These are phyloP conservation scores for Globisporangium viniferum DNA, from an alignment of 352 stramenopile genomes.

Conservation along the genomic window DNA sequence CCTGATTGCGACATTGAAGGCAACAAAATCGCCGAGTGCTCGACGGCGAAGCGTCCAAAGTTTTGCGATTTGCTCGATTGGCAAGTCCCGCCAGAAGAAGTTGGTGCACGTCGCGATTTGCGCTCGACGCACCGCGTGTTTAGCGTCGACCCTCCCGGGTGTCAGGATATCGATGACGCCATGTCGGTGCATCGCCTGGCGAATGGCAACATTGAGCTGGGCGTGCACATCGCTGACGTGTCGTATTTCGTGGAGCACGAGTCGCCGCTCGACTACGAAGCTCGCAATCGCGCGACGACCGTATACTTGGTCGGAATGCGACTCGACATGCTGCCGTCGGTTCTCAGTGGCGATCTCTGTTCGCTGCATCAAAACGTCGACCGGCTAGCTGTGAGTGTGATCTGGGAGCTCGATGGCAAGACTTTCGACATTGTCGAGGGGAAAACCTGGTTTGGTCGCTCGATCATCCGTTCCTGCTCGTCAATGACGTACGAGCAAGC, in stretches of 20 bases:
- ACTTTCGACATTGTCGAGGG: constrained; percentile 55
- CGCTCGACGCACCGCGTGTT: constrained; percentile 75
- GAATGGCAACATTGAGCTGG: constrained; percentile 89
- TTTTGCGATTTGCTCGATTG: constrained; percentile 64
- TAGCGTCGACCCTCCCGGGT: constrained; percentile 86
- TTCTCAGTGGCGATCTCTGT: constrained; percentile 89
- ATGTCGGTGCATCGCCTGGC: constrained; percentile 78
- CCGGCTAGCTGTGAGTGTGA: constrained; percentile 87
- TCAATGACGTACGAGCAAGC: constrained; percentile 88
- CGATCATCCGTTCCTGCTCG: constrained; percentile 95
- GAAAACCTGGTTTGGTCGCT: constrained; percentile 86
- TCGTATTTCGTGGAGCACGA: constrained; percentile 97
- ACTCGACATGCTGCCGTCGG: constrained; percentile 90
- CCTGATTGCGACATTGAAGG: constrained; percentile 70
- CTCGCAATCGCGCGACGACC: constrained; percentile 86
- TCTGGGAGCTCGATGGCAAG: constrained; percentile 88
- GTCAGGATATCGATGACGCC: constrained; percentile 90
- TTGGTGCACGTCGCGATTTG: constrained; percentile 57
- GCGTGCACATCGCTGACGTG: constrained; percentile 99
- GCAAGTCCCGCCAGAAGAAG: constrained; percentile 53
- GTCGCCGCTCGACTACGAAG: constrained; percentile 96
- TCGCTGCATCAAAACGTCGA: constrained; percentile 90
- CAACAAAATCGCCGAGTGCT: constrained; percentile 65
- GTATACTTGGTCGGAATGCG: constrained; percentile 97
- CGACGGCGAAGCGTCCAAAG: constrained; percentile 64